Evolutionary conservation across 2,329 filamentous ascomycete genomes (phyloP).

Genomic region (Zarea fungicola): DNA sequence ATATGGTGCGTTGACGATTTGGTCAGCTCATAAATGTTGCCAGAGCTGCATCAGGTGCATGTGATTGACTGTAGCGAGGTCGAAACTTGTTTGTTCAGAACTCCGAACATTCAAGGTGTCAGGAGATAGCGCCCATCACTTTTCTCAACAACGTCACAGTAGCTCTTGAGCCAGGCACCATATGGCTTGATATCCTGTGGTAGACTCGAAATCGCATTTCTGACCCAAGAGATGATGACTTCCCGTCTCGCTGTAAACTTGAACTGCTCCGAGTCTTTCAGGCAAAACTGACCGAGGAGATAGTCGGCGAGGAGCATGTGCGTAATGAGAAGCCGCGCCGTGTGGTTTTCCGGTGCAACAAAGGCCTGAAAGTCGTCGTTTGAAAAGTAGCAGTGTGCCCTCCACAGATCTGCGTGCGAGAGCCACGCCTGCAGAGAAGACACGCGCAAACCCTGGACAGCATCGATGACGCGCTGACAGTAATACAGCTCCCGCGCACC

Average conservation of each 20-base stretch:
- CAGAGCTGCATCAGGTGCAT: no score
- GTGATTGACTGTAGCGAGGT: no score
- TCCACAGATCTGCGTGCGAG: slow-evolving; percentile 19
- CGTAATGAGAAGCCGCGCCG: slow-evolving; percentile 29
- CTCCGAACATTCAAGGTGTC: slow-evolving; percentile 24
- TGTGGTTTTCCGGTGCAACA: slow-evolving; percentile 24
- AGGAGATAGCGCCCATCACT: slow-evolving; percentile 24
- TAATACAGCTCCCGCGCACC: slow-evolving; percentile 18
- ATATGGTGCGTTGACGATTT: no score
- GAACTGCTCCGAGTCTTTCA: slow-evolving; percentile 18
- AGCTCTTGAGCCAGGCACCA: slow-evolving; percentile 18
- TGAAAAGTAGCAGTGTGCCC: slow-evolving; percentile 16
- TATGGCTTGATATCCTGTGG: slow-evolving; percentile 17
- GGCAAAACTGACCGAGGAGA: slow-evolving; percentile 21
- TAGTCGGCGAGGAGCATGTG: slow-evolving; percentile 33
- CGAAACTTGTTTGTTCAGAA: no score
- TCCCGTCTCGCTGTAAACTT: slow-evolving; percentile 21
- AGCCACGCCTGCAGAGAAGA: slow-evolving; percentile 20
- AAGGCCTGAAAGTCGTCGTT: slow-evolving; percentile 29
- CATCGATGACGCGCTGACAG: slow-evolving; percentile 14
- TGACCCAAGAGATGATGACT: slow-evolving; percentile 22
- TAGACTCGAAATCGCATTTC: slow-evolving; percentile 18
- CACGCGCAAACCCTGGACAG: slow-evolving; percentile 14
- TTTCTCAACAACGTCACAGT: slow-evolving; percentile 19
- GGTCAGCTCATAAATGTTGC: no score